Percentiles rank a stretch among this genome's conserved stretches.
Conservation (phyloP, 108 stramenopile genomes). For the Aurantiochytrium sp. region DNA sequence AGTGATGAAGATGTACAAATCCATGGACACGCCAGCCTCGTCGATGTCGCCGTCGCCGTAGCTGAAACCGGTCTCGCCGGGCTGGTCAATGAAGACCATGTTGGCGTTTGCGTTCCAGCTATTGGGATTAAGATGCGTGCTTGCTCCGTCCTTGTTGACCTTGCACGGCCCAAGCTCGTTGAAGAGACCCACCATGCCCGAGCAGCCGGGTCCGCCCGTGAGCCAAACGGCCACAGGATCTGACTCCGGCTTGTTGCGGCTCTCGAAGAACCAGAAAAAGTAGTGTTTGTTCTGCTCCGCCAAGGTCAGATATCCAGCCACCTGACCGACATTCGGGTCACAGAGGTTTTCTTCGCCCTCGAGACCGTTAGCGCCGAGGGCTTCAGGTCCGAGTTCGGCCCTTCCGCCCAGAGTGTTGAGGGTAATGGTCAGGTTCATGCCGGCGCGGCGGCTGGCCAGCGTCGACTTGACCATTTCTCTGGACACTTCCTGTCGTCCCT, state of each 20-base stretch:
- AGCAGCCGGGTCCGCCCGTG: conserved; percentile 80
- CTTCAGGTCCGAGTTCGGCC: not conserved
- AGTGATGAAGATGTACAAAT: conserved; percentile 87
- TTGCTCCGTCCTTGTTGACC: conserved; percentile 71
- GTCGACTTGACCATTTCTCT: not conserved
- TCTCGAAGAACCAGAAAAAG: conserved; percentile 91
- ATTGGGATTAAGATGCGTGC: conserved; percentile 69
- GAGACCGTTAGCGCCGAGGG: not conserved
- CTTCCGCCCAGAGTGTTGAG: not conserved
- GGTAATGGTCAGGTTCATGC: not conserved
- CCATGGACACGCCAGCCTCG: conserved; percentile 81
- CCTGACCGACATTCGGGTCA: not conserved
- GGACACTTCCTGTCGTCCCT: not conserved
- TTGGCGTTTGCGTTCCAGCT: conserved; percentile 88
- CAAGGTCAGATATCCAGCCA: not conserved
- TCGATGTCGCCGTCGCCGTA: conserved; percentile 74
- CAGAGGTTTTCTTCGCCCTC: not conserved
- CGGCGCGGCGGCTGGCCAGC: not conserved
- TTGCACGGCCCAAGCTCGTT: conserved; percentile 88
- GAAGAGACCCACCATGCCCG: conserved; percentile 74
- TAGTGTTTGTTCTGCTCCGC: conserved; percentile 67
- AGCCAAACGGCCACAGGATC: conserved; percentile 85
- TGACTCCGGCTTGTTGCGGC: conserved; percentile 24
- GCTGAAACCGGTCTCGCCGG: conserved; percentile 88
- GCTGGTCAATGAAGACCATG: conserved; percentile 78